Conservation (phyloP, 1,139 yeast genomes). For the Spathaspora sp. region DNA sequence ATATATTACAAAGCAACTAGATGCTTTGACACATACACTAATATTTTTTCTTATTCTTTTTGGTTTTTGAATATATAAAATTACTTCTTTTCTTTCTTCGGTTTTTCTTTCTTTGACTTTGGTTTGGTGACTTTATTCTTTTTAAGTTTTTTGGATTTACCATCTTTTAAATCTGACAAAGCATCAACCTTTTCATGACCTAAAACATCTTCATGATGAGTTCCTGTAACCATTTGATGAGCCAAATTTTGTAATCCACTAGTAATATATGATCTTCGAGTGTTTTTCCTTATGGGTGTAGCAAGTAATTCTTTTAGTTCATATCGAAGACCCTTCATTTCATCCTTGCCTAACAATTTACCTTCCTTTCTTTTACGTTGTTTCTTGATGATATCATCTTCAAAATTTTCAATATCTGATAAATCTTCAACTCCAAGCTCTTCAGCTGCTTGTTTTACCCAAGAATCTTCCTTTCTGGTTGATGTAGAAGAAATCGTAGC, state of each 20-base stretch:
- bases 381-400: constrained; percentile 65
- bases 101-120: constrained; percentile 3
- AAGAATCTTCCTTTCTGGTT: constrained; percentile 67
- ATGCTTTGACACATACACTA: not conserved
- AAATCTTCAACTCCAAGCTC: constrained; percentile 82
- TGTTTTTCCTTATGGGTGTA: constrained; percentile 64
- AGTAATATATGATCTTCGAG: constrained; percentile 75
- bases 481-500: constrained; percentile 59
- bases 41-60: not conserved
- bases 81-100: constrained; percentile 2
- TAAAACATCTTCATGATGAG: constrained; percentile 65
- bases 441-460: constrained; percentile 91
- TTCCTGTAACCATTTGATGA: constrained; percentile 73
- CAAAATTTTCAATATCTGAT: constrained; percentile 56
- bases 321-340: constrained; percentile 47
- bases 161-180: constrained; percentile 56
- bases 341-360: constrained; percentile 52
- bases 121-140: constrained; percentile 10
- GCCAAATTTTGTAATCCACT: constrained; percentile 86
- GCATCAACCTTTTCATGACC: constrained; percentile 75
- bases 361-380: constrained; percentile 61
- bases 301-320: constrained; percentile 58
- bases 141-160: constrained; percentile 18
- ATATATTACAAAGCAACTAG: no score
- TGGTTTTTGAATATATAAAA: not conserved